Conservation (phyloP, 1,284 basidiomycete genomes). For the Austroboletus novae-zelandiae region DNA sequence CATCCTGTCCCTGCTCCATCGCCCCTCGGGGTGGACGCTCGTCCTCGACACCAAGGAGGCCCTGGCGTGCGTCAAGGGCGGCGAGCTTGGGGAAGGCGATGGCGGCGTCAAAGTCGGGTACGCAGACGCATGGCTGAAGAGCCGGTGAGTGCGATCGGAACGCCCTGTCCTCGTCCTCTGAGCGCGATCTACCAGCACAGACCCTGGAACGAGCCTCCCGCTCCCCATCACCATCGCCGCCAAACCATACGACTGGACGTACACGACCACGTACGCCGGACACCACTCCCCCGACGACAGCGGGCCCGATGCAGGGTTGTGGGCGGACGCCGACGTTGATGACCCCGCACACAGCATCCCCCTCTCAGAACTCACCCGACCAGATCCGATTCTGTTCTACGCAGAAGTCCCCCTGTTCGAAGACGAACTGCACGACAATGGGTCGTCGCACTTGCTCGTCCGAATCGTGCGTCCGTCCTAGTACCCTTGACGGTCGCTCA, state of each 20-base stretch:
- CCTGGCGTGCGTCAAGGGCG: constrained; percentile 72
- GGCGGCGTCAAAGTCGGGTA: constrained; percentile 93
- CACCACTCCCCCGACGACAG: constrained; percentile 33
- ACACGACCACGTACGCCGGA: constrained; percentile 86
- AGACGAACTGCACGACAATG: constrained; percentile 94
- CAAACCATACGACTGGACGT: constrained; percentile 98
- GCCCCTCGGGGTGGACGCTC: constrained; percentile 61
- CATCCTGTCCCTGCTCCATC: constrained; percentile 60
- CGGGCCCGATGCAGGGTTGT: constrained; percentile 27
- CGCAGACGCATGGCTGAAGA: constrained; percentile 91
- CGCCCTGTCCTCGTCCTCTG: constrained; percentile 5
- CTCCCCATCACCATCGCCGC: constrained; percentile 73
- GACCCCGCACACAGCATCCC: constrained; percentile 68
- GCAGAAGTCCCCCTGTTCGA: constrained; percentile 91
- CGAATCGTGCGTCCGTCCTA: constrained; percentile 65
- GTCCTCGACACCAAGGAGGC: constrained; percentile 72
- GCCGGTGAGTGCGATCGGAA: constrained; percentile 53
- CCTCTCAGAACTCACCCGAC: constrained; percentile 78
- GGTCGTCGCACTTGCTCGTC: constrained; percentile 77
- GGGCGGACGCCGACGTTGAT: constrained; percentile 53
- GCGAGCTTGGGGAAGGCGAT: constrained; percentile 73
- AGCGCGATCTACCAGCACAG: constrained; percentile 39
- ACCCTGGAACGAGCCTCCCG: constrained; percentile 59
- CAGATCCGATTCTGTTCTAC: constrained; percentile 93
- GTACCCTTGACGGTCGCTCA: too few species aligned